Evolutionary conservation across 257 asterid species (phyloP).

Genomic region (Solanum sitiens): DNA sequence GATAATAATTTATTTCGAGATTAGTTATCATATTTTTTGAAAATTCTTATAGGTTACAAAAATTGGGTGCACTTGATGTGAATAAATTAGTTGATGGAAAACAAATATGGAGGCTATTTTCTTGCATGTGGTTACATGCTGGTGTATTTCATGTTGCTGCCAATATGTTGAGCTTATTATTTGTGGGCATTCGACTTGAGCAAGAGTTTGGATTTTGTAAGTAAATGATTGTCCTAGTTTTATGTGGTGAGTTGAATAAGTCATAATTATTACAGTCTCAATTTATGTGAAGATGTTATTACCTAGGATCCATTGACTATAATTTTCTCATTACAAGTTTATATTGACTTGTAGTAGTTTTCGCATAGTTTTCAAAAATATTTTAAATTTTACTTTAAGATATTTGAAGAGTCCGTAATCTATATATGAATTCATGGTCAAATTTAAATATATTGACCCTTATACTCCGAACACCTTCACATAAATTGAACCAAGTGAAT

Average conservation of each 20-base stretch:
- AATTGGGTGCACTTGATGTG: conserved; percentile 28
- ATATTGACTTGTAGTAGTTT: background rate
- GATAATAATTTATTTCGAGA: background rate
- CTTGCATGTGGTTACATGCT: conserved; percentile 42
- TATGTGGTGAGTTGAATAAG: background rate
- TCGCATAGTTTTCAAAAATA: background rate
- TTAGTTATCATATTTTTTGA: background rate
- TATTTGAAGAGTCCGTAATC: background rate
- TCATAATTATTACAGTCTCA: background rate
- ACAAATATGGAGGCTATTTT: conserved; percentile 21
- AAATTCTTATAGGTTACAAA: conserved; percentile 12
- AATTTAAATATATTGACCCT: background rate
- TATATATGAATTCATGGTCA: background rate
- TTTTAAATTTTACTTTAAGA: background rate
- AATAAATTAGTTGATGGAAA: conserved; percentile 13
- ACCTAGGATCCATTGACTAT: background rate
- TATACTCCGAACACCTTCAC: background rate
- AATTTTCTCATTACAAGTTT: background rate
- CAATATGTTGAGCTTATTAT: conserved; percentile 32
- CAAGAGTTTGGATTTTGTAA: conserved; percentile 43
- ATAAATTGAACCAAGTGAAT: background rate
- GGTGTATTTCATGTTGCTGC: conserved; percentile 42
- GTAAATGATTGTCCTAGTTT: background rate
- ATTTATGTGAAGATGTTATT: background rate
- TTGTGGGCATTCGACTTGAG: conserved; percentile 38